These are phyloP conservation scores for Xylaria sp. DNA, from an alignment of 2,329 filamentous ascomycete species.

Conservation along the genomic window DNA sequence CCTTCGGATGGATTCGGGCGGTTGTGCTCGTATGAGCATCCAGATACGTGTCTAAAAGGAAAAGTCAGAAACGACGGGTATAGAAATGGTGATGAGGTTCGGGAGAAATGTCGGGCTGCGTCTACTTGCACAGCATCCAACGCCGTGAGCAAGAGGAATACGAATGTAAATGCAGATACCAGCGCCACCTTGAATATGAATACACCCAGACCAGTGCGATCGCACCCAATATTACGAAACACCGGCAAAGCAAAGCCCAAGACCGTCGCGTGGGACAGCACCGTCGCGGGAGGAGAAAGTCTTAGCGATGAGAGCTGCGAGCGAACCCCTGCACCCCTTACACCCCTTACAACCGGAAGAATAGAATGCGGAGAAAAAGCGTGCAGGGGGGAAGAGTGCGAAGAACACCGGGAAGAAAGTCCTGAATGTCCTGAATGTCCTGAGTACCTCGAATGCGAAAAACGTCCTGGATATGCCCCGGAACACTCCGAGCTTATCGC, in stretches of 20 bases:
- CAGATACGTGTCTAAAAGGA: background rate
- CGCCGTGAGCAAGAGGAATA: no score
- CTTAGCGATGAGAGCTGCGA: slow-evolving; percentile 14
- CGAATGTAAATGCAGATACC: background rate
- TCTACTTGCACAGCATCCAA: background rate
- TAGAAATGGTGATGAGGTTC: background rate
- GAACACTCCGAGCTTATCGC: no score
- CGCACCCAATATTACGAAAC: background rate
- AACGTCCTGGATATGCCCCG: background rate
- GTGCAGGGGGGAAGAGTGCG: no score
- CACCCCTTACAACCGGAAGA: no score
- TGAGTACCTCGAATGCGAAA: background rate
- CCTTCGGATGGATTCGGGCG: slow-evolving; percentile 50
- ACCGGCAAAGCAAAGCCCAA: slow-evolving; percentile 24
- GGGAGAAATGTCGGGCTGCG: background rate
- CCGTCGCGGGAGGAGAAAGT: slow-evolving; percentile 24
- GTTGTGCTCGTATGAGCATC: background rate
- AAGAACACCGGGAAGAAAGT: no score
- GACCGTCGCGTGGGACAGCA: slow-evolving; percentile 32
- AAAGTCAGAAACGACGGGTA: no score
- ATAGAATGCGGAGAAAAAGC: background rate
- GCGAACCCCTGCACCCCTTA: background rate
- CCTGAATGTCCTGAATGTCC: no score
- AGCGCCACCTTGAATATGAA: background rate
- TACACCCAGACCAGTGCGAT: no score